Conservation (phyloP, 805 yeast species). For the Teunomyces tritomae region DNA sequence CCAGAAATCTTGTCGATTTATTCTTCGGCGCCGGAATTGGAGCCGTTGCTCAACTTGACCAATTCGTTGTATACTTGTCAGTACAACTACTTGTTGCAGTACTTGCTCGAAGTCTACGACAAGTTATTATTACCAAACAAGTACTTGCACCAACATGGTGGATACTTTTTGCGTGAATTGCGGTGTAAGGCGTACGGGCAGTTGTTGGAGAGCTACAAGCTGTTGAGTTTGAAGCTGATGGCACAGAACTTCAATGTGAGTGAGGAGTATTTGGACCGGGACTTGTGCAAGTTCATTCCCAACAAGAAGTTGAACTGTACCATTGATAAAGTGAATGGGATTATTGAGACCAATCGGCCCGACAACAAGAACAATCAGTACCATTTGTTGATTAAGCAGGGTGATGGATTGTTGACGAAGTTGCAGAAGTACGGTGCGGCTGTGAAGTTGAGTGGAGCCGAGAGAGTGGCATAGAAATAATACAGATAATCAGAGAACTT, state of each 20-base stretch:
- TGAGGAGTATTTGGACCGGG: slow-evolving; percentile 81
- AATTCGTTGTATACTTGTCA: slow-evolving; percentile 87
- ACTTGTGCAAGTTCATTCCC: slow-evolving; percentile 86
- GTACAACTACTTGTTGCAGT: slow-evolving; percentile 74
- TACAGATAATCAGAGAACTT: background rate
- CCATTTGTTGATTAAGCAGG: slow-evolving; percentile 82
- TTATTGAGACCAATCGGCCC: slow-evolving; percentile 92
- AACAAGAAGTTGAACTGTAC: slow-evolving; percentile 93
- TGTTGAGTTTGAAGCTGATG: slow-evolving; percentile 87
- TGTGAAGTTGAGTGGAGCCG: slow-evolving; percentile 91
- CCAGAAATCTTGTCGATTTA: slow-evolving; percentile 86
- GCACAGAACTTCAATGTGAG: slow-evolving; percentile 91
- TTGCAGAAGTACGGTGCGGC: slow-evolving; percentile 97
- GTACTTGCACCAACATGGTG: slow-evolving; percentile 74
- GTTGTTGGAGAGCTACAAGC: slow-evolving; percentile 88
- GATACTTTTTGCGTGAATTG: slow-evolving; percentile 85
- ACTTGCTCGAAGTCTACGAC: slow-evolving; percentile 74
- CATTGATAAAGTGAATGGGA: slow-evolving; percentile 91
- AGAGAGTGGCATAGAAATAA: slow-evolving; percentile 42
- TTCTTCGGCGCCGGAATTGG: slow-evolving; percentile 66
- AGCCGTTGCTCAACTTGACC: slow-evolving; percentile 79
- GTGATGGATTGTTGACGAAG: slow-evolving; percentile 88
- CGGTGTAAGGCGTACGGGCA: slow-evolving; percentile 94
- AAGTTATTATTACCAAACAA: slow-evolving; percentile 58
- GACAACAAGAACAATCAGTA: slow-evolving; percentile 95